Conservation (phyloP, 164 flowering plant species). For the Cinnamomum chago region DNA sequence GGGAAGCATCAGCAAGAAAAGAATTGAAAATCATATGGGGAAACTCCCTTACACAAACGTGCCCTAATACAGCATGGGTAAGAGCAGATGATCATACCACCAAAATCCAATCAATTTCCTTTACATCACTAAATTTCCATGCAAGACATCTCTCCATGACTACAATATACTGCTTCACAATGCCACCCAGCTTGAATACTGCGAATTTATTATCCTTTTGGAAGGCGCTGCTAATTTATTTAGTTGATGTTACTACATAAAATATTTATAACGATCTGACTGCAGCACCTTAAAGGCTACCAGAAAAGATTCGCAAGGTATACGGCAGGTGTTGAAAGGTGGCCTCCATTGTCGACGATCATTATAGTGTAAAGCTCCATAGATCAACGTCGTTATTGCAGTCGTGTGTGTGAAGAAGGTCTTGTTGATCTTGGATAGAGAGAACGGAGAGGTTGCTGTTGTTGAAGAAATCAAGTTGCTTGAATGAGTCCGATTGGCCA, state of each 20-base stretch:
- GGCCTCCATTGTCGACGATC: constrained; percentile 46
- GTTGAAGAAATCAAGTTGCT: constrained; percentile 25
- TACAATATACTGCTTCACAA: constrained; percentile 32
- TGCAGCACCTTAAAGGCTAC: neutral
- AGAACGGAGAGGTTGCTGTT: constrained; percentile 27
- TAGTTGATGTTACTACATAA: neutral
- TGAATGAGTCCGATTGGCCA: constrained; percentile 36
- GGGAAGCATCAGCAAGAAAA: no score
- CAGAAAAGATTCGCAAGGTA: neutral
- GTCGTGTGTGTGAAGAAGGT: constrained; percentile 23
- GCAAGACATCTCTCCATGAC: constrained; percentile 29
- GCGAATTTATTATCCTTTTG: no score
- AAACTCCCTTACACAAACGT: no score
- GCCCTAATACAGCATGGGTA: neutral
- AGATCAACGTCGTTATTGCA: constrained; percentile 39
- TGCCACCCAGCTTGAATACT: constrained; percentile 23
- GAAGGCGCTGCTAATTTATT: no score
- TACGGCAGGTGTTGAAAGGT: neutral
- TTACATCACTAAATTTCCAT: constrained; percentile 11
- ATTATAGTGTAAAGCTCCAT: constrained; percentile 53
- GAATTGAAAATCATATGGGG: no score
- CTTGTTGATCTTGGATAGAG: constrained; percentile 28
- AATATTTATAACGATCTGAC: neutral
- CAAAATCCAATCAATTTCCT: neutral
- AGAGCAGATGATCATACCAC: constrained; percentile 11